Percentiles rank a stretch among this genome's conserved stretches.
Evolutionary conservation across 2,329 filamentous ascomycete genomes (phyloP).

Genomic region (Aspergillus luchuensis): DNA sequence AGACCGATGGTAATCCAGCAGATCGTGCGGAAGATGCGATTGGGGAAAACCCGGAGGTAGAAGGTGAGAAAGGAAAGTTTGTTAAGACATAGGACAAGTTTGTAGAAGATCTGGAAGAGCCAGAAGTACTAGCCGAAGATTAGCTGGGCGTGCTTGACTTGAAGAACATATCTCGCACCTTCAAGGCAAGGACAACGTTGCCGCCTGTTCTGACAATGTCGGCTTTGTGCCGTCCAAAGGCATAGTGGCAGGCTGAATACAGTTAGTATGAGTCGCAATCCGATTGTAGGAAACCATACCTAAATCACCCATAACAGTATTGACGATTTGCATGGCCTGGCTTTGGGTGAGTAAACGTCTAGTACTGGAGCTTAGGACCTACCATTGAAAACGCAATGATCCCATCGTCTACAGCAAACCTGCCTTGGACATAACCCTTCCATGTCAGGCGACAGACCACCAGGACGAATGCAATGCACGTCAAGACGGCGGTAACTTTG

Average conservation of each 20-base stretch:
- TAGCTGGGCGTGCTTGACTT: background rate
- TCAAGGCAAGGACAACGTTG: slow-evolving; percentile 4
- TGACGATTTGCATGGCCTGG: slow-evolving; percentile 1
- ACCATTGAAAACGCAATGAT: slow-evolving; percentile 6
- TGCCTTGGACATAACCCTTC: background rate
- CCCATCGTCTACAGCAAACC: background rate
- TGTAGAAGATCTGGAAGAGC: slow-evolving; percentile 12
- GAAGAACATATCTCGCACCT: background rate
- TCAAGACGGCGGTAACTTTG: slow-evolving; percentile 1
- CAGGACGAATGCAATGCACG: slow-evolving; percentile 5
- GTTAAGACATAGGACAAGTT: slow-evolving; percentile 10
- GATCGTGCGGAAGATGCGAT: slow-evolving; percentile 17
- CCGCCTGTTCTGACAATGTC: slow-evolving; percentile 4
- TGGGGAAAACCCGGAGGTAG: slow-evolving; percentile 33
- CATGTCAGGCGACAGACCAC: background rate
- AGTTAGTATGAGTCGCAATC: background rate
- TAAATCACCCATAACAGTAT: slow-evolving; percentile 4
- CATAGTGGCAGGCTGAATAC: slow-evolving; percentile 5
- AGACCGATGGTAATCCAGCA: slow-evolving; percentile 21
- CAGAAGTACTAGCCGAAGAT: background rate
- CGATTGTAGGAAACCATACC: background rate
- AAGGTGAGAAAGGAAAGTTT: slow-evolving; percentile 35
- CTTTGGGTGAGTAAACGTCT: background rate
- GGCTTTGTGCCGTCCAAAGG: slow-evolving; percentile 6
- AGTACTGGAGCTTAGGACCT: background rate